Percentiles rank a stretch among this genome's conserved stretches.
Conservation (phyloP, 768 basidiomycete genomes). For the Gymnopilus junonius region DNA sequence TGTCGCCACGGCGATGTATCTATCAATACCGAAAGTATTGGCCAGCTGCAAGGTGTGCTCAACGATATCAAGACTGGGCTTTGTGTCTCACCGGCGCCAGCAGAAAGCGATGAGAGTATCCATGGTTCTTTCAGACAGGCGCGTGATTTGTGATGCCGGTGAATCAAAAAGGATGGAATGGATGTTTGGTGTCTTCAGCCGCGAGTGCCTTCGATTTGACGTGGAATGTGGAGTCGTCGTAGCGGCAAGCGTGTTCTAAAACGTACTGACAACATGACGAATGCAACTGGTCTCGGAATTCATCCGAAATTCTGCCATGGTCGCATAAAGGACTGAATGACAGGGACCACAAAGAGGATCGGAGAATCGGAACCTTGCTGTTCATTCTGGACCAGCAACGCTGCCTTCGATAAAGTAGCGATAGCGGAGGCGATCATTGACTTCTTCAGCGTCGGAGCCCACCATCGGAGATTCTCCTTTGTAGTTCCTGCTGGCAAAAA, state of each 20-base stretch:
- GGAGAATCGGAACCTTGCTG: not conserved
- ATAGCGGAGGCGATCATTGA: slow-evolving; percentile 1
- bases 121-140: not conserved
- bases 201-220: slow-evolving; percentile 11
- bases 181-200: slow-evolving; percentile 13
- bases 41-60: not conserved
- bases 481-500: slow-evolving; percentile 22
- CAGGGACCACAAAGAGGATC: slow-evolving; percentile 13
- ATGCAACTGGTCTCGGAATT: not conserved
- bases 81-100: slow-evolving; percentile 15
- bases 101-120: slow-evolving; percentile 13
- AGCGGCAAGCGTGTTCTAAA: slow-evolving; percentile 13
- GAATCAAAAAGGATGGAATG: slow-evolving; percentile 16
- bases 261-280: slow-evolving; percentile 19
- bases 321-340: slow-evolving; percentile 17
- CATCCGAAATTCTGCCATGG: slow-evolving; percentile 3
- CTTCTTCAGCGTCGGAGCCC: slow-evolving; percentile 6
- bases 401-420: not conserved
- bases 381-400: not conserved
- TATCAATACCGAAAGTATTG: not conserved
- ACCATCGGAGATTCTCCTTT: slow-evolving; percentile 1
- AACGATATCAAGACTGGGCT: slow-evolving; percentile 2
- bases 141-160: not conserved
- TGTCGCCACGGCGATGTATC: not conserved
- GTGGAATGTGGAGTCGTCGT: slow-evolving; percentile 8